phyloP scores from a whole-genome alignment of 2,329 filamentous ascomycete species.

The Aspergillus floridensis region DNA sequence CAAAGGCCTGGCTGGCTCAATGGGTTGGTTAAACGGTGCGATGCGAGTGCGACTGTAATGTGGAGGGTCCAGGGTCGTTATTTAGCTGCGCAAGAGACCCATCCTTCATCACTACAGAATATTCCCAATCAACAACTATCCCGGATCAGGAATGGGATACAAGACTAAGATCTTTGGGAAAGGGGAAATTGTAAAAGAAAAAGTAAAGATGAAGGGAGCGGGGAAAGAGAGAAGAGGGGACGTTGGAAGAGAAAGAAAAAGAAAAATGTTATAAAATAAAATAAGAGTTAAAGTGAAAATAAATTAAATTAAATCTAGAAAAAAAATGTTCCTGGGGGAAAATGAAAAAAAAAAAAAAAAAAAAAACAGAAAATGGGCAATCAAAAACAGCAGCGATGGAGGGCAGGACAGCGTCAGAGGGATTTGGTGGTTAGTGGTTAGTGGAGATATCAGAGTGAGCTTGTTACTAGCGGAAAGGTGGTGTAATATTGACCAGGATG shows the following conservation, averaged over 20 bases:
- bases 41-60: constrained; percentile 25
- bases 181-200: background rate
- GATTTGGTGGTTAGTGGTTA: constrained; percentile 22
- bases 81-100: constrained; percentile 37
- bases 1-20: constrained; percentile 6
- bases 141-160: constrained; percentile 16
- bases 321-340: constrained; percentile 1
- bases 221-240: constrained; percentile 14
- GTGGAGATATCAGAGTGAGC: constrained; percentile 32
- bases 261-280: constrained; percentile 16
- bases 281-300: too few species aligned
- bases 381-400: constrained; percentile 15
- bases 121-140: constrained; percentile 16
- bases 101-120: constrained; percentile 24
- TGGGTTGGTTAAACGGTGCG: constrained; percentile 23
- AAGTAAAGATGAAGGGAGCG: constrained; percentile 8
- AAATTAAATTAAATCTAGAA: constrained; percentile 12
- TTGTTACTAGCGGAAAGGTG: constrained; percentile 38
- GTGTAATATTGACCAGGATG: constrained; percentile 41
- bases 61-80: constrained; percentile 43
- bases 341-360: constrained; percentile 6
- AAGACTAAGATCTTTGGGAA: constrained; percentile 5
- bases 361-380: constrained; percentile 14
- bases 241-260: constrained; percentile 9
- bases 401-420: constrained; percentile 18